phyloP scores from a whole-genome alignment of 192 early-diverging fungal species.

The Pilobolus umbonatus region DNA sequence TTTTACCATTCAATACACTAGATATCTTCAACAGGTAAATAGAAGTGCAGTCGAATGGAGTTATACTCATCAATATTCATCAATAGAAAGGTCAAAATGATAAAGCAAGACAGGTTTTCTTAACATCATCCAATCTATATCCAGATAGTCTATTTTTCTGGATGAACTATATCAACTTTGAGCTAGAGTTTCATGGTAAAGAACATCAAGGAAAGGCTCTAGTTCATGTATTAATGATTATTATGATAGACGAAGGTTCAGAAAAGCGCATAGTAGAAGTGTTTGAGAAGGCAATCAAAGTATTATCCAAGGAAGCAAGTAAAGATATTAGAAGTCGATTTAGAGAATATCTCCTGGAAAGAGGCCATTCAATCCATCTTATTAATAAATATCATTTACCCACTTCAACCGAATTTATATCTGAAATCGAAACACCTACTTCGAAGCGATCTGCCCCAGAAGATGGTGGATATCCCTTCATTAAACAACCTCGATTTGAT shows the following conservation, averaged over 20 bases:
- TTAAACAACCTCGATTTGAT: slow-evolving; percentile 9
- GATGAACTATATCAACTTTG: slow-evolving; percentile 15
- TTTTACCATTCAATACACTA: slow-evolving; percentile 48
- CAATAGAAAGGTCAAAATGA: background rate
- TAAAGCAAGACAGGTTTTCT: slow-evolving; percentile 5
- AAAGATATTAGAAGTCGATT: slow-evolving; percentile 1
- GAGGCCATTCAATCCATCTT: background rate
- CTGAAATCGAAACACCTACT: background rate
- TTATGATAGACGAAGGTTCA: background rate
- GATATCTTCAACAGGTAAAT: slow-evolving; percentile 43
- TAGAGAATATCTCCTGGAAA: slow-evolving; percentile 10
- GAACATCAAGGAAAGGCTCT: background rate
- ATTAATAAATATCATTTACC: background rate
- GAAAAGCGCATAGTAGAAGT: slow-evolving; percentile 3
- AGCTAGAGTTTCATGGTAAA: slow-evolving; percentile 9
- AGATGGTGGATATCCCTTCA: background rate
- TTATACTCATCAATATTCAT: background rate
- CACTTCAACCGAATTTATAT: background rate
- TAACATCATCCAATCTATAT: background rate
- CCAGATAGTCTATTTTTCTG: slow-evolving; percentile 2
- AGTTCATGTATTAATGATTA: background rate
- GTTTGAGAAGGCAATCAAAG: slow-evolving; percentile 1
- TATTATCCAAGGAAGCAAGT: background rate
- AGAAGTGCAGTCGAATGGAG: background rate
- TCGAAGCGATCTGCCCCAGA: slow-evolving; percentile 1